phyloP scores from a whole-genome alignment of 1,284 basidiomycete genomes.

The Paramarasmius palmivorus region DNA sequence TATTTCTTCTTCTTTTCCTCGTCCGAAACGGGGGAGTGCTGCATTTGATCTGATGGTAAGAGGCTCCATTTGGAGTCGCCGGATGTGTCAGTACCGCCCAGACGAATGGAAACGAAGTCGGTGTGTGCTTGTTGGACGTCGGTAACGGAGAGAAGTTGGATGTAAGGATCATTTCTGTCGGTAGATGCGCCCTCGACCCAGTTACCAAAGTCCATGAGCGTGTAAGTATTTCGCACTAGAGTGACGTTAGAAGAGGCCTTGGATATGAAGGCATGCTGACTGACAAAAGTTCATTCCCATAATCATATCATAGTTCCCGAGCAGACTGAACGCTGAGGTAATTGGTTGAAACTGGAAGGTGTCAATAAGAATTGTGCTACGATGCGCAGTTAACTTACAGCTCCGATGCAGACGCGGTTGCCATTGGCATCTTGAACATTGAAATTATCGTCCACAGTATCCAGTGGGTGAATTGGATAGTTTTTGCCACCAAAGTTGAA shows the following conservation, averaged over 20 bases:
- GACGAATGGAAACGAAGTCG: slow-evolving; percentile 57
- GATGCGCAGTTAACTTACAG: slow-evolving; percentile 43
- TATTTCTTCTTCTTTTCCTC: slow-evolving; percentile 72
- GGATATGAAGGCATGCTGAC: slow-evolving; percentile 24
- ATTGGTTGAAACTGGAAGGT: slow-evolving; percentile 72
- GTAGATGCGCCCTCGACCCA: slow-evolving; percentile 44
- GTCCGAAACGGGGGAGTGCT: slow-evolving; percentile 62
- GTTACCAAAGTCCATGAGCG: slow-evolving; percentile 58
- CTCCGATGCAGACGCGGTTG: slow-evolving; percentile 63
- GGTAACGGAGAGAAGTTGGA: slow-evolving; percentile 57
- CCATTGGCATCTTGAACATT: slow-evolving; percentile 53
- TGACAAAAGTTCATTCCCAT: slow-evolving; percentile 78
- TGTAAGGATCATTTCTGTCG: slow-evolving; percentile 44
- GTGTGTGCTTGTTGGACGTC: slow-evolving; percentile 40
- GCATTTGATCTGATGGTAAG: slow-evolving; percentile 58
- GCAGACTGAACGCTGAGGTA: slow-evolving; percentile 72
- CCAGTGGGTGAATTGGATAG: slow-evolving; percentile 75
- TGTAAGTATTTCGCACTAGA: slow-evolving; percentile 69
- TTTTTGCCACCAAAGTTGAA: slow-evolving; percentile 67
- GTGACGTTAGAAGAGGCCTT: slow-evolving; percentile 3
- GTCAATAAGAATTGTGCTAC: slow-evolving; percentile 5
- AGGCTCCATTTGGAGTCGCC: slow-evolving; percentile 50
- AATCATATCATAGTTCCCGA: slow-evolving; percentile 79
- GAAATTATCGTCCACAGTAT: slow-evolving; percentile 70
- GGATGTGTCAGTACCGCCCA: slow-evolving; percentile 48